Percentiles rank a stretch among this genome's conserved stretches.
Conservation (phyloP, 2,329 filamentous ascomycete species). For the Aquanectria penicillioides region DNA sequence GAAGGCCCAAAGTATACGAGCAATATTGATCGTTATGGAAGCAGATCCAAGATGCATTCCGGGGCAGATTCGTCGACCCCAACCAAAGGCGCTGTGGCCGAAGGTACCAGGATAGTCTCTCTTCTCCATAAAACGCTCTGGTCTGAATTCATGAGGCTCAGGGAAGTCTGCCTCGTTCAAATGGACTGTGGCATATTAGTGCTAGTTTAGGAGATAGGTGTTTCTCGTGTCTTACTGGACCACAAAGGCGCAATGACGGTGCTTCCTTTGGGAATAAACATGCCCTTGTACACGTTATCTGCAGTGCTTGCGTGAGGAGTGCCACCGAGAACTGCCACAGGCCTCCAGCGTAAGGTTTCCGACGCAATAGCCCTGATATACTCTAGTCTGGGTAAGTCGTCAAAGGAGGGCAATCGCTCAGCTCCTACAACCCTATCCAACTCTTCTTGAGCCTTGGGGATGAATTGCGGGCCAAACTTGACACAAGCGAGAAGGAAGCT, state of each 20-base stretch:
- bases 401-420: constrained; percentile 49
- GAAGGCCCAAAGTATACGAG: constrained; percentile 65
- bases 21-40: constrained; percentile 57
- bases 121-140: constrained; percentile 47
- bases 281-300: constrained; percentile 52
- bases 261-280: constrained; percentile 56
- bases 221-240: constrained; percentile 50
- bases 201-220: not conserved
- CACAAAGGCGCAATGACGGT: constrained; percentile 54
- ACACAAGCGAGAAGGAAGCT: constrained; percentile 64
- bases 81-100: constrained; percentile 54
- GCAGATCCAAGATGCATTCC: constrained; percentile 62
- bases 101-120: constrained; percentile 49
- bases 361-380: constrained; percentile 51
- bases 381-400: constrained; percentile 46
- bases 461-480: constrained; percentile 60
- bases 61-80: constrained; percentile 53
- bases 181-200: constrained; percentile 42
- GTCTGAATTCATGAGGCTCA: constrained; percentile 51
- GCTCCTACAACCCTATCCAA: constrained; percentile 51
- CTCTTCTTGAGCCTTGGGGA: constrained; percentile 53
- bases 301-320: constrained; percentile 59
- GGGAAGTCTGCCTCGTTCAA: constrained; percentile 54
- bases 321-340: constrained; percentile 52
- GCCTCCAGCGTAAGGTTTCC: constrained; percentile 54